Evolutionary conservation across 2,329 filamentous ascomycete genomes (phyloP), one percentile per base, ranked within the genome.

Genomic region (Plenodomus lindquistii): DNA sequence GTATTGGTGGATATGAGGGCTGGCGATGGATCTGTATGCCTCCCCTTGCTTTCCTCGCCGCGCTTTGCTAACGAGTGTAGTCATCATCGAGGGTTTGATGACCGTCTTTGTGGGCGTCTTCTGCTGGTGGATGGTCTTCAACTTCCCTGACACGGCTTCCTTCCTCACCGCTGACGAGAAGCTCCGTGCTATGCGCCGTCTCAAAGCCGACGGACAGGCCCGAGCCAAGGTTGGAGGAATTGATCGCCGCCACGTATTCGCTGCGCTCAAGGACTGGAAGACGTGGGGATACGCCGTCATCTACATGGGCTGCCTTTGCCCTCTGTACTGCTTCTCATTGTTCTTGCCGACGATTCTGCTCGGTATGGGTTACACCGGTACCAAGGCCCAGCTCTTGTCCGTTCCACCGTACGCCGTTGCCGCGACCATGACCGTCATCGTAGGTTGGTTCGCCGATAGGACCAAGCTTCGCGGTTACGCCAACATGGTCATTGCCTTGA

Each of bases 361-460:
- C 39, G 73, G 67, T 22, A 69, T 71, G 69, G 69, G 81, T 4
- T 83, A 88, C 73, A 75, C 79, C 19, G 74, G 79, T 1, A 85
- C 87, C 4, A 79, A 73, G 21, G 83, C 87, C 0, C 88, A 93
- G 66, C 79, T 93, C 7, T 79, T 92, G 50, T 86, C 83, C 7
- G 88, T 92, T 0, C 88, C 89, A 0, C 88, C 89, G 0, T 93
- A 94, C 63, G 88, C 85, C 1, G 82, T 78, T 0, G 89, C 88
- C 0, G 86, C 87, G 2, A 61, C 88, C 2, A 58, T 91, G 21
- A 93, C 89, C 0, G 79, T 94, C 13, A 44, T 76, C 6, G 73
- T 91, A 27, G 89, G 92, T 0, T 91, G 84, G 63, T 72, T 89
- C 42, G 90, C 91, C 1, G 93, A 97, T 69, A 82, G 84, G 7